These are phyloP conservation scores for Picochlorum costavermella DNA, from an alignment of 139 green algal genomes.

Conservation along the genomic window DNA sequence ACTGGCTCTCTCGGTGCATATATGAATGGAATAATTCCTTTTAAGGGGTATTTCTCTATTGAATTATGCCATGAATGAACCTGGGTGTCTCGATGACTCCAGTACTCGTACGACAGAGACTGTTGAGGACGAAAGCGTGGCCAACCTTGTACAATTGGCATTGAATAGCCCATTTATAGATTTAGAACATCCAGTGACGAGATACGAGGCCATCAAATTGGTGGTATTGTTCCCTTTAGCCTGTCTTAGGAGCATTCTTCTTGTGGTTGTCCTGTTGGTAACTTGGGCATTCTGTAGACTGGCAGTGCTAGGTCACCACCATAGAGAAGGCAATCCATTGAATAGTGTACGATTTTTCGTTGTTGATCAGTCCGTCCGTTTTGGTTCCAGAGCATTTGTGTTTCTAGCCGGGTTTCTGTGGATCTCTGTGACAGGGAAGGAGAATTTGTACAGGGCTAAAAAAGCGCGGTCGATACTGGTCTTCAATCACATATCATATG, in stretches of 20 bases:
- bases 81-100: too few species aligned
- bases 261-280: background rate
- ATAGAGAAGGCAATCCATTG: background rate
- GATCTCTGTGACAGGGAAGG: background rate
- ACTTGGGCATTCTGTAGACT: background rate
- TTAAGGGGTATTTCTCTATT: too few species aligned
- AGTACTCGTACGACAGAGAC: too few species aligned
- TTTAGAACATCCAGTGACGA: conserved; percentile 25
- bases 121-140: too few species aligned
- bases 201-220: conserved; percentile 40
- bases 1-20: too few species aligned
- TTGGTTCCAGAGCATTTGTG: conserved; percentile 25
- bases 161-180: conserved; percentile 36
- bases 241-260: conserved; percentile 15
- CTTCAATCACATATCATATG: background rate
- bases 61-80: too few species aligned
- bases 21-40: too few species aligned
- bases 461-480: background rate
- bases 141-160: background rate
- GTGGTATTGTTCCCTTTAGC: conserved; percentile 17
- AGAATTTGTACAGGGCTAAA: background rate
- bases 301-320: background rate
- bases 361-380: conserved; percentile 22
- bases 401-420: conserved; percentile 21
- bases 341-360: background rate